Base-by-base conservation (phyloP, 208 protist genomes). In the Blastocrithidia nonstop region DNA sequence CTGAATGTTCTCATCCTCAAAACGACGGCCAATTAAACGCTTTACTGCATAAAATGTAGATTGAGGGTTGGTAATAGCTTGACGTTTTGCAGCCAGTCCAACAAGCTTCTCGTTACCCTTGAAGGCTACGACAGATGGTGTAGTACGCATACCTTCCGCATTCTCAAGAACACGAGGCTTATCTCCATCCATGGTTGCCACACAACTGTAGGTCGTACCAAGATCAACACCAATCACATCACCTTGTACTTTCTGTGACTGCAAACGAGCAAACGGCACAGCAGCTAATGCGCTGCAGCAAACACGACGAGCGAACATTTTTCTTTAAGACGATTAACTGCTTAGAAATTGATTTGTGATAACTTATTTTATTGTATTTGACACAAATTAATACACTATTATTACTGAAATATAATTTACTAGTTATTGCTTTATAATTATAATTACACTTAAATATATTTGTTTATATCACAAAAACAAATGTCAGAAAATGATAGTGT, bases 91-190 rank as follows among this genome's bases (percentile, higher is more conserved):
- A 5, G 56, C 73, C 22, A 80, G 73, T 19, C 54, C 60, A 24
- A 89, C 72, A 41, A 88, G 62, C 77, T 84, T 88, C 71, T 87
- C 57, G 46, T 47, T 45, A 42, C 69, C 69, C 63, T 74, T 84
- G 67, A 87, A 91, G 37, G 75, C 75, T 1, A 91, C 78, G 31
- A 86, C 71, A 29, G 73, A 86, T 35, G 81, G 81, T 27, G 81
- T 91, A 42, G 77, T 91, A 48, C 81, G 68, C 58, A 80, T 81
- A 58, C 81, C 80, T 64, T 78, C 63, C 16, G 72, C 58, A 58
- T 88, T 88, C 54, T 78, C 61, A 42, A 88, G 55, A 60, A 84
- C 57, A 78, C 76, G 39, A 3, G 86, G 74, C 73, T 98, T 98
- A 75, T 98, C 97, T 22, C 70, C 73, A 15, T 81, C 52, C 61